Conservation (phyloP, 768 basidiomycete genomes). For the Kwoniella dejecticola region DNA sequence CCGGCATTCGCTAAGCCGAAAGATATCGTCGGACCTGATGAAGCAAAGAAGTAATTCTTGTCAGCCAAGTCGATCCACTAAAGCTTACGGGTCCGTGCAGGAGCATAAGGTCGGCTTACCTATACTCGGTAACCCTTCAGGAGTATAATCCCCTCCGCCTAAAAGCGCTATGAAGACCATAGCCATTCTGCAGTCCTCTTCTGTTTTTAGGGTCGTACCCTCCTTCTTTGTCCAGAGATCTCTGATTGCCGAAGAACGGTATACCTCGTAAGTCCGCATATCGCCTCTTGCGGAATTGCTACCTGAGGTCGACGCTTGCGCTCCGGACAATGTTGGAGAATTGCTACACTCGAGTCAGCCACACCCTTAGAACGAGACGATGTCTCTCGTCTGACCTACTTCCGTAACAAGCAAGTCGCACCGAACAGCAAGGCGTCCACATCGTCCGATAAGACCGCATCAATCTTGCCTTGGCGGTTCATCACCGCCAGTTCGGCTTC, state of each 20-base stretch:
- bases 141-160: slow-evolving; percentile 88
- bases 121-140: slow-evolving; percentile 56
- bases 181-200: slow-evolving; percentile 62
- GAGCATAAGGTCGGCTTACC: too few relatives aligned
- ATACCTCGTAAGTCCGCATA: slow-evolving; percentile 39
- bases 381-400: slow-evolving; percentile 60
- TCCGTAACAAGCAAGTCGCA: slow-evolving; percentile 77
- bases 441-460: slow-evolving; percentile 87
- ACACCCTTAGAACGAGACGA: slow-evolving; percentile 20
- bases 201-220: slow-evolving; percentile 61
- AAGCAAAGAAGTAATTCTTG: slow-evolving; percentile 15
- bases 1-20: slow-evolving; percentile 79
- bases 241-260: slow-evolving; percentile 64
- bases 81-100: too few relatives aligned
- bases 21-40: slow-evolving; percentile 63
- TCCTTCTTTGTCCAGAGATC: slow-evolving; percentile 65
- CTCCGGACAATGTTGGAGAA: slow-evolving; percentile 44
- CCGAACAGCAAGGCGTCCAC: slow-evolving; percentile 92
- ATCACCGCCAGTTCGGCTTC: slow-evolving; percentile 91
- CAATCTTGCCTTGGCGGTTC: slow-evolving; percentile 77
- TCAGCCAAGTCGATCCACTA: too few relatives aligned
- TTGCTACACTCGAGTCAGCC: slow-evolving; percentile 27
- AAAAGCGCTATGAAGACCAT: slow-evolving; percentile 80
- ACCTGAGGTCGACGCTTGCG: slow-evolving; percentile 62
- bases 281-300: slow-evolving; percentile 29